Evolutionary conservation across 2,329 filamentous ascomycete genomes (phyloP).

Genomic region (Coniosporium tulheliwenetii): DNA sequence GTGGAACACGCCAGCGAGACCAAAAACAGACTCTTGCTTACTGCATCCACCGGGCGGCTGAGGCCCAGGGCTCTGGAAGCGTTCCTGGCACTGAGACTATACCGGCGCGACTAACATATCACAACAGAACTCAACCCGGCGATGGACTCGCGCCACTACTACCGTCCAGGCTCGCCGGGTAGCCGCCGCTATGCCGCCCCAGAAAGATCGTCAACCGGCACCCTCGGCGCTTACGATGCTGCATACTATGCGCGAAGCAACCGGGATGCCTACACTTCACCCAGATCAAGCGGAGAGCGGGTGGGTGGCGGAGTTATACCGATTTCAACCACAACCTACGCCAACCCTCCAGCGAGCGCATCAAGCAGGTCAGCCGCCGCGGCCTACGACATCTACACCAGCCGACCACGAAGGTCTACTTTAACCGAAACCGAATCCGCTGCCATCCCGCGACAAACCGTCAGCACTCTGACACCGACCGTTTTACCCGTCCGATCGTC

Average conservation of each 20-base stretch:
- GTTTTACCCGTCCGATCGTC: conserved; percentile 15
- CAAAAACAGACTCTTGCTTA: no score
- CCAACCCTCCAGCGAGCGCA: conserved; percentile 10
- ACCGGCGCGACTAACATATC: no score
- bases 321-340: conserved; percentile 18
- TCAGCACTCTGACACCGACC: conserved; percentile 8
- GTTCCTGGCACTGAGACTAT: no score
- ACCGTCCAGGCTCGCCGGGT: conserved; percentile 17
- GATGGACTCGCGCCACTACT: conserved; percentile 5
- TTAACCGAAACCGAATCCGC: conserved; percentile 16
- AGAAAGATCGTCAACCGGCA: conserved; percentile 13
- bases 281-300: not conserved
- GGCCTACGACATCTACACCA: conserved; percentile 27
- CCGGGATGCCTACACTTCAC: conserved; percentile 6
- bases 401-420: conserved; percentile 29
- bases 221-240: conserved; percentile 11
- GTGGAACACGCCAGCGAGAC: no score
- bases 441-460: no score
- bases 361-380: conserved; percentile 9
- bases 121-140: no score
- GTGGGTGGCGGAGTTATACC: conserved; percentile 14
- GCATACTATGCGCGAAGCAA: conserved; percentile 12
- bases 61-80: no score
- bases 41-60: no score
- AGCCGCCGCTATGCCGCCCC: conserved; percentile 13